Evolutionary conservation across 225 moss, liverwort and hornwort species (phyloP), one percentile per base, ranked within the genome.

Genomic region (Ulota crispa): DNA sequence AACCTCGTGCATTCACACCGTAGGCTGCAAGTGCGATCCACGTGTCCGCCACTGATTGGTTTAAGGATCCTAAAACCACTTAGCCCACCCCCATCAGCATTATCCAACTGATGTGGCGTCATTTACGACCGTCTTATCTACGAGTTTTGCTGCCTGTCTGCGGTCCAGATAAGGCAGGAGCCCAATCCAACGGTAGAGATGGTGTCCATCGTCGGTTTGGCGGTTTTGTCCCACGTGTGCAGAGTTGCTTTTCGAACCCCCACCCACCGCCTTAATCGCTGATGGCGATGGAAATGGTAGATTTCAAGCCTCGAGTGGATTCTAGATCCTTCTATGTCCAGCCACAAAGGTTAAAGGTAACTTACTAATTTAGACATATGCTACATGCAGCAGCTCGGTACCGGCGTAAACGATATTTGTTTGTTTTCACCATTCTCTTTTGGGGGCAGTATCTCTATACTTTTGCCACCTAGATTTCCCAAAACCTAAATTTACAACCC

Each of bases 61-160:
- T 26, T 5, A 30, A 42, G 6, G 36, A 37, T 37, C 13, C 4
- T 19, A 4, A 23, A 16, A 26, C 26, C 5, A 31, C 39, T 15
- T 45, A 16, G 18, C 3, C 34, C 54, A 24, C 26, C 27, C 39
- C 7, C 39, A 11, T 13, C 27, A 56, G 42, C 56, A 68, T 70
- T 60, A 79, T 79, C 79, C 70, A 69, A 10, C 30, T 69, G 79
- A 79, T 57, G 79, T 79, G 79, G 59, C 43, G 8, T 10, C 57
- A 6, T n/a, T 69, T 59, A 5, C 23, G 3, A 8, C 6, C 69
- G 23, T 45, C 69, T 70, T 69, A 70, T 79, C 79, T 31, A 0
- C 2, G 26, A 13, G 39, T 8, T 0, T 7, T 5, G 68, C 8
- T 41, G 67, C 78, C 8, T 28, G 28, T 41, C 41, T 78, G 78